Conservation (phyloP, 2,329 filamentous ascomycete genomes). For the Fusarium kyushuense region DNA sequence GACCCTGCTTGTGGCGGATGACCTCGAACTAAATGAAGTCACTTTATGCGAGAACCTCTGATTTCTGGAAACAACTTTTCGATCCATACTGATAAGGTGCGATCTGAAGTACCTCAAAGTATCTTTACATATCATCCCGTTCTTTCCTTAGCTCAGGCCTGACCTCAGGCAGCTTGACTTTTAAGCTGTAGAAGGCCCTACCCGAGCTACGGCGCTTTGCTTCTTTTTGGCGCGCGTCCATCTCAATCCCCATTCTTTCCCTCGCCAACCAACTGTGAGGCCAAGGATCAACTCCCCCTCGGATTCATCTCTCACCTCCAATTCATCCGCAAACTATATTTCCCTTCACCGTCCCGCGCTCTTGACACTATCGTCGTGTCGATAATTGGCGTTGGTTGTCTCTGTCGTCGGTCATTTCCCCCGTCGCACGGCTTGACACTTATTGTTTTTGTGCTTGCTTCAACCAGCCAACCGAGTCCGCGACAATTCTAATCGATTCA, state of each 20-base stretch:
- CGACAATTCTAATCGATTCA: conserved; percentile 44
- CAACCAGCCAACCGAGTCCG: conserved; percentile 29
- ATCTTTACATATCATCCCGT: conserved; percentile 15
- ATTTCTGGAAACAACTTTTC: conserved; percentile 19
- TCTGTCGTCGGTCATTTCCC: conserved; percentile 20
- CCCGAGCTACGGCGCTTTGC: conserved; percentile 32
- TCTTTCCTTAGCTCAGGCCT: conserved; percentile 29
- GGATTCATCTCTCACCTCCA: conserved; percentile 39
- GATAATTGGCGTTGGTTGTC: conserved; percentile 31
- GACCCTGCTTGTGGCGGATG: conserved; percentile 36
- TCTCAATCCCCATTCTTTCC: conserved; percentile 43
- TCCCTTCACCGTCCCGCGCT: conserved; percentile 33
- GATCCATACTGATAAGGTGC: accelerated
- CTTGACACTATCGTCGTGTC: conserved; percentile 33
- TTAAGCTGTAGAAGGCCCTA: conserved; percentile 35
- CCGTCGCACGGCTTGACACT: conserved; percentile 20
- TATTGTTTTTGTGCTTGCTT: conserved; percentile 30
- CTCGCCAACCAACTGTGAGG: conserved; percentile 40
- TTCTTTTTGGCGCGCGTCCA: conserved; percentile 43
- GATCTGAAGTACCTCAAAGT: neutral
- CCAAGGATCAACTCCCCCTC: conserved; percentile 39
- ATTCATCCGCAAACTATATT: conserved; percentile 29
- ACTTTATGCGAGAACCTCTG: conserved; percentile 7
- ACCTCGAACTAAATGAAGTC: conserved; percentile 34
- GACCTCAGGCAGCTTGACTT: conserved; percentile 28